Conservation (phyloP, 2,329 filamentous ascomycete species). For the Pseudogymnoascus verrucosus region DNA sequence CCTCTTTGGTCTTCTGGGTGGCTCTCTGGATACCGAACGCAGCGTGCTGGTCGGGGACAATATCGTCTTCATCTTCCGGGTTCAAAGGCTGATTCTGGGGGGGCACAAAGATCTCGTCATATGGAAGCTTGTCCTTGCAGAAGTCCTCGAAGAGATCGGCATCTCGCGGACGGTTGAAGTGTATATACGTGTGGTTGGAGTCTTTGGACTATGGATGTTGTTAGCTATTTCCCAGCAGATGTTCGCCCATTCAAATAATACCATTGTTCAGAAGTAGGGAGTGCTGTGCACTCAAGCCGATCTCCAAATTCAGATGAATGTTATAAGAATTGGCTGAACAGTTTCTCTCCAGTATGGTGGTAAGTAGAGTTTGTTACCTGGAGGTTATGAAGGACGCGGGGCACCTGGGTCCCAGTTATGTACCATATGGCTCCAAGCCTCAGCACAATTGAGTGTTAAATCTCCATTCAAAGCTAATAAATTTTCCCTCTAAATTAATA, state of each 20-base stretch:
- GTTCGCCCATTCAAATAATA: not conserved
- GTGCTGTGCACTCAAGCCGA: not conserved
- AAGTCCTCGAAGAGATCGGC: constrained; percentile 75
- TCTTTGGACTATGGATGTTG: constrained; percentile 46
- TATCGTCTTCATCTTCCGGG: constrained; percentile 81
- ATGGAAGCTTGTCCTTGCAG: constrained; percentile 60
- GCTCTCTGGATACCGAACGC: constrained; percentile 80
- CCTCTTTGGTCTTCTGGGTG: constrained; percentile 62
- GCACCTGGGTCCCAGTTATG: not conserved
- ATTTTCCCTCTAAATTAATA: not conserved
- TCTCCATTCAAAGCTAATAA: not conserved
- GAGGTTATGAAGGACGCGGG: constrained; percentile 3
- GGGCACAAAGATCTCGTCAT: constrained; percentile 76
- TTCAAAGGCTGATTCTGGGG: constrained; percentile 74
- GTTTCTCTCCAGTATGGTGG: not conserved
- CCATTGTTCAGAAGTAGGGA: not conserved
- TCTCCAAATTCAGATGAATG: not conserved
- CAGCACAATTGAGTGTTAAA: not conserved
- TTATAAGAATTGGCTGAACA: not conserved
- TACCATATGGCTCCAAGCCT: not conserved
- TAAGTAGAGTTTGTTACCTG: not conserved
- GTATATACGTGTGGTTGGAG: constrained; percentile 65
- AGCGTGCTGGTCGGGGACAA: constrained; percentile 80
- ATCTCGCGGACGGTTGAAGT: constrained; percentile 63
- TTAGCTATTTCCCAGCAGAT: not conserved